A percentile compares a stretch with the other conserved stretches of the same genome.
Conservation (phyloP, 257 asterid genomes). For the Nicotiana tabacum region DNA sequence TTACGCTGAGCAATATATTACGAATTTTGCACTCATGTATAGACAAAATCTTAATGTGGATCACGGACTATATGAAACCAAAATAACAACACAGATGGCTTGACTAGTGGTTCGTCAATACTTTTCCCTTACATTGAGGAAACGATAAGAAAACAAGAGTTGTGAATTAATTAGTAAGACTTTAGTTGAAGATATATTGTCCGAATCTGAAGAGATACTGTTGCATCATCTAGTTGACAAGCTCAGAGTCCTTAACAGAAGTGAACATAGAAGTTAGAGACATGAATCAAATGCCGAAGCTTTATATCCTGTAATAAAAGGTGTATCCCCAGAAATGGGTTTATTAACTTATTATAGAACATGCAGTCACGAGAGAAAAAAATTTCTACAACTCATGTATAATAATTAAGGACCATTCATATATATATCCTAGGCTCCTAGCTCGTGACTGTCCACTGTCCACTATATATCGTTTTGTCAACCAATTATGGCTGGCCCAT, state of each 20-base stretch:
- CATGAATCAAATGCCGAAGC: not conserved
- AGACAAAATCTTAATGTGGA: not conserved
- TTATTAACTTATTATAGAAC: not conserved
- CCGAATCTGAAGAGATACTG: not conserved
- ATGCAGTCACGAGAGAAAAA: not conserved
- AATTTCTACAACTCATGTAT: not conserved
- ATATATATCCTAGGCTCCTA: not conserved
- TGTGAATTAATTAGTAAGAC: not conserved
- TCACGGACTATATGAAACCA: slow-evolving; percentile 2
- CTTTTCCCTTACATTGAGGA: not conserved
- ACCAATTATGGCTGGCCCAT: not conserved
- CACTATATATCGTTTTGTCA: not conserved
- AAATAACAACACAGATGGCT: not conserved
- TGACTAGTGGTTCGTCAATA: not conserved
- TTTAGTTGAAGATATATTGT: not conserved
- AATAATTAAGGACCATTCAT: not conserved
- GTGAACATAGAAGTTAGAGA: not conserved
- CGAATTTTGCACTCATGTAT: not conserved
- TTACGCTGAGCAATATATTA: not conserved
- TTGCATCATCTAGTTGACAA: not conserved
- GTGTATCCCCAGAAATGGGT: not conserved
- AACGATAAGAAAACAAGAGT: not conserved
- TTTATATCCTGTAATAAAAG: not conserved
- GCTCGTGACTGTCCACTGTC: not conserved
- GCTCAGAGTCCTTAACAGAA: not conserved